Evolutionary conservation across 1,284 basidiomycete species (phyloP).

Genomic region (Wolfiporia cocos): DNA sequence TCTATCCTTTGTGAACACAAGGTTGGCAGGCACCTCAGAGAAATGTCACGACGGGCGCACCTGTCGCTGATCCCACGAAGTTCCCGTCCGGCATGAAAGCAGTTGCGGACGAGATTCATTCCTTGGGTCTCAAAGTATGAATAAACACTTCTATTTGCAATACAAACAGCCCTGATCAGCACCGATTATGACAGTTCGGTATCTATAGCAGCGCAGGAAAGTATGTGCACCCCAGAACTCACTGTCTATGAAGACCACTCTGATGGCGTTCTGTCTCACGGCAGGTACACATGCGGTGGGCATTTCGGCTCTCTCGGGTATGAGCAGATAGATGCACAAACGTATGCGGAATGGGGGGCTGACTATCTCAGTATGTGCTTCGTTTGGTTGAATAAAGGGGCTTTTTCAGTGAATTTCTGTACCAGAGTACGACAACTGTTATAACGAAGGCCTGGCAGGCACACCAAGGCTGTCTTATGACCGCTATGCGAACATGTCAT

Average conservation of each 20-base stretch:
- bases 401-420: no score
- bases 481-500: slow-evolving; percentile 40
- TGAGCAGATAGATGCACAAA: slow-evolving; percentile 41
- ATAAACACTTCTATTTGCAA: no score
- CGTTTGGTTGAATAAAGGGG: no score
- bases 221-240: slow-evolving; percentile 10
- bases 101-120: slow-evolving; percentile 35
- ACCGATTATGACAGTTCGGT: slow-evolving; percentile 32
- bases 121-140: slow-evolving; percentile 34
- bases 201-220: slow-evolving; percentile 44
- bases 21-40: slow-evolving; percentile 30
- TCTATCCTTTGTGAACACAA: no score
- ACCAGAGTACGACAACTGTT: slow-evolving; percentile 42
- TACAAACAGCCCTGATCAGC: no score
- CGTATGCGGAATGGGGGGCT: slow-evolving; percentile 39
- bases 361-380: slow-evolving; percentile 33
- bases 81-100: slow-evolving; percentile 41
- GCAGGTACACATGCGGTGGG: slow-evolving; percentile 35
- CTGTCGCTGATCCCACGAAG: slow-evolving; percentile 28
- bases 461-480: slow-evolving; percentile 34
- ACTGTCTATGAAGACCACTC: no score
- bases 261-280: no score
- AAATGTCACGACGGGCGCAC: slow-evolving; percentile 25
- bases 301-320: slow-evolving; percentile 39
- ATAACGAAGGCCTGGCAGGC: slow-evolving; percentile 37